These are phyloP conservation scores for Pichia sporocuriosa DNA, from an alignment of 805 yeast genomes.

Conservation along the genomic window DNA sequence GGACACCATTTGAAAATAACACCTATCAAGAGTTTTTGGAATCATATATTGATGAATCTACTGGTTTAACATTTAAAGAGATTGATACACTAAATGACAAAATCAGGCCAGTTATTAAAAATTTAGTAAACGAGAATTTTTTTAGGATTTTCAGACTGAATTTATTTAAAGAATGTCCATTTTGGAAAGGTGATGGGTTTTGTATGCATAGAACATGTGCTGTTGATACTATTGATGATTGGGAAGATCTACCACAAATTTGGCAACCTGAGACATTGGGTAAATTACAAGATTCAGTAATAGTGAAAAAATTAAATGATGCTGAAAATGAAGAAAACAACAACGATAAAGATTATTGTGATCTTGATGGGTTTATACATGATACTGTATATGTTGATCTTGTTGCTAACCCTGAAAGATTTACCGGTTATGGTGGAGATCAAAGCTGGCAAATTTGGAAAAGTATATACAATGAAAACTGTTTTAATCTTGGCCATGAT, in stretches of 20 bases:
- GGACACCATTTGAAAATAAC: conserved; percentile 27
- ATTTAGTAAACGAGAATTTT: conserved; percentile 66
- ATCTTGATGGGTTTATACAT: conserved; percentile 50
- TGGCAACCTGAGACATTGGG: conserved; percentile 74
- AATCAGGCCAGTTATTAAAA: conserved; percentile 49
- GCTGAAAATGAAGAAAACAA: conserved; percentile 15
- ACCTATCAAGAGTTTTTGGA: conserved; percentile 15
- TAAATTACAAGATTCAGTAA: conserved; percentile 31
- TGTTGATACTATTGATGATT: conserved; percentile 74
- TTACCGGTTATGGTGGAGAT: conserved; percentile 92
- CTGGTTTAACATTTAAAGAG: conserved; percentile 33
- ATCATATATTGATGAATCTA: conserved; percentile 24
- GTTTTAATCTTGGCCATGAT: conserved; percentile 46
- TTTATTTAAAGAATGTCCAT: conserved; percentile 76
- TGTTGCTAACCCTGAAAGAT: conserved; percentile 86
- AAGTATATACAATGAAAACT: conserved; percentile 86
- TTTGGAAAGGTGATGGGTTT: conserved; percentile 73
- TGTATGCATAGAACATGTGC: conserved; percentile 89
- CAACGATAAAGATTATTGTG: conserved; percentile 52
- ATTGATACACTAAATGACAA: conserved; percentile 45
- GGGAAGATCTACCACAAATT: conserved; percentile 60
- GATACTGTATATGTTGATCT: conserved; percentile 81
- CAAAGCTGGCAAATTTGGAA: conserved; percentile 92
- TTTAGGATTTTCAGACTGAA: conserved; percentile 85
- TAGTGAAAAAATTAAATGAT: conserved; percentile 31